phyloP scores from a whole-genome alignment of 495 filamentous ascomycete species.

The Xylaria nigripes region DNA sequence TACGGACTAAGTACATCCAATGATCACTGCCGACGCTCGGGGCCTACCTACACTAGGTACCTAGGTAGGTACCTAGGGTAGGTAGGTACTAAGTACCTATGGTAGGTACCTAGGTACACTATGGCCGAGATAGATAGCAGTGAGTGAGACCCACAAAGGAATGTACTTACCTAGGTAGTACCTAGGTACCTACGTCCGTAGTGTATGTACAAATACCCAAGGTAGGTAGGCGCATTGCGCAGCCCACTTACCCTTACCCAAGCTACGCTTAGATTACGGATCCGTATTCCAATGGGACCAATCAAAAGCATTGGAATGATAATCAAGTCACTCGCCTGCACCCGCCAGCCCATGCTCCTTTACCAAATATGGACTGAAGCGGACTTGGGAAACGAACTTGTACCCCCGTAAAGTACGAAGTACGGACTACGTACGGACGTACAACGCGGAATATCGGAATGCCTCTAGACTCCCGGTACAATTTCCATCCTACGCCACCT shows the following conservation, averaged over 20 bases:
- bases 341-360: background rate
- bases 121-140: too few relatives aligned
- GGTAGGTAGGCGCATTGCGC: background rate
- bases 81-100: too few relatives aligned
- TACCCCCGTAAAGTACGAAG: background rate
- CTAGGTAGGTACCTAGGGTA: too few relatives aligned
- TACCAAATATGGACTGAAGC: background rate
- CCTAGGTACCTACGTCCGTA: too few relatives aligned
- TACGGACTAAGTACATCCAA: too few relatives aligned
- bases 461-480: background rate
- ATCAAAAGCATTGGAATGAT: background rate
- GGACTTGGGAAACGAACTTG: background rate
- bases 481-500: background rate
- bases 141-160: too few relatives aligned
- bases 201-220: background rate
- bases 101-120: too few relatives aligned
- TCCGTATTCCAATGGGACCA: background rate
- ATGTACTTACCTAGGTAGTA: too few relatives aligned
- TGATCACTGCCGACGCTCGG: too few relatives aligned
- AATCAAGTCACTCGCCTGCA: background rate
- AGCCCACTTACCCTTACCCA: background rate
- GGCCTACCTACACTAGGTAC: too few relatives aligned
- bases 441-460: background rate
- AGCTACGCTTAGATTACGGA: background rate
- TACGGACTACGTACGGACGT: too few relatives aligned